Percentiles rank a stretch among this genome's conserved stretches.
Evolutionary conservation across 202 grass and related monocot species (phyloP).

Genomic region (Eragrostis tef): DNA sequence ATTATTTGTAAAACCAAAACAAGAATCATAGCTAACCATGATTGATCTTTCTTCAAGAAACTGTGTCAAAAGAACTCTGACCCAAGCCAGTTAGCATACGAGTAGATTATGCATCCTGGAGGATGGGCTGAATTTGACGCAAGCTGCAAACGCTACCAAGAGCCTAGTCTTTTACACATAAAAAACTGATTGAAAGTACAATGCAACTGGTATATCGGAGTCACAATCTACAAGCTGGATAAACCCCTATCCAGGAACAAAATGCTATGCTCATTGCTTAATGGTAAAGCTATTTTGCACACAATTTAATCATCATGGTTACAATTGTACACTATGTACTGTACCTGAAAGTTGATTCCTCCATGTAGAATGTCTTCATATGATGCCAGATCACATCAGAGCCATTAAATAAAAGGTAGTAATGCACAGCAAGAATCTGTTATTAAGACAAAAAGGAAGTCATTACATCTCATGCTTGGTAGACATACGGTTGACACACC

Average conservation of each 20-base stretch:
- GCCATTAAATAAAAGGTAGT: constrained; percentile 94
- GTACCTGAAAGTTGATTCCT: constrained; percentile 81
- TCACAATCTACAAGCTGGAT: background rate
- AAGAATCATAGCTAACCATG: constrained; percentile 19
- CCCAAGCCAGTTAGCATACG: background rate
- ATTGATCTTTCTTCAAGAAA: background rate
- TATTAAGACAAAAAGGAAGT: constrained; percentile 27
- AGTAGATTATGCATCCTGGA: background rate
- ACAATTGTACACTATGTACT: constrained; percentile 4
- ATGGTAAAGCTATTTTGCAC: background rate
- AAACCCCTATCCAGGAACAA: background rate
- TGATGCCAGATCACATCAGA: constrained; percentile 80
- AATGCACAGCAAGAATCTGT: constrained; percentile 92
- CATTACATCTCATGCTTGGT: constrained; percentile 5
- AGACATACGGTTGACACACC: background rate
- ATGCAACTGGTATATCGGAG: background rate
- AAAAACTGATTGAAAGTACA: constrained; percentile 6
- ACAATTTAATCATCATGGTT: background rate
- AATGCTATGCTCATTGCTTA: background rate
- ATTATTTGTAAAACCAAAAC: constrained; percentile 7
- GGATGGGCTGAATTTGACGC: background rate
- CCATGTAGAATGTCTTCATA: constrained; percentile 82
- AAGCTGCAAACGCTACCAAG: background rate
- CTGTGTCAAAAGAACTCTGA: no score
- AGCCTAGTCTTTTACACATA: background rate